A percentile compares a stretch with the other conserved stretches of the same genome.
Evolutionary conservation across 2,329 filamentous ascomycete species (phyloP).

Genomic region (Exophiala dermatitidis): DNA sequence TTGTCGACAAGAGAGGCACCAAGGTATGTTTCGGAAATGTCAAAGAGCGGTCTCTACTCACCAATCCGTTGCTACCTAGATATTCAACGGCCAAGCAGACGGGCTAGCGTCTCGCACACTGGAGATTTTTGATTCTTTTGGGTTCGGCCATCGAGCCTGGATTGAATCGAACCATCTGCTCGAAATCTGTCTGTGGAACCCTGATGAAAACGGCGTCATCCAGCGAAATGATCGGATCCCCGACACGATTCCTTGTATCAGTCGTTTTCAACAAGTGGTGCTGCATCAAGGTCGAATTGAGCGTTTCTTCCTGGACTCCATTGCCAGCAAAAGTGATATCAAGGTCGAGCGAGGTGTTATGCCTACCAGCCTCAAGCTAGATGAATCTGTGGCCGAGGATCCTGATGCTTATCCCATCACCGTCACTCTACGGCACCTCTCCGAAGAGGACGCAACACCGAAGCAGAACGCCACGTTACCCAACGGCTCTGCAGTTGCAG

Average conservation of each 20-base stretch:
- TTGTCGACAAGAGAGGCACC: slow-evolving; percentile 41
- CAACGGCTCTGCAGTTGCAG: slow-evolving; percentile 32
- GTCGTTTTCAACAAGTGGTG: slow-evolving; percentile 58
- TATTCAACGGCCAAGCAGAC: slow-evolving; percentile 42
- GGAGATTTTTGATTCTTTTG: slow-evolving; percentile 68
- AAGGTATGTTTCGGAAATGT: slow-evolving; percentile 27
- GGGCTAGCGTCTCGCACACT: slow-evolving; percentile 59
- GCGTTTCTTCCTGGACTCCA: slow-evolving; percentile 56
- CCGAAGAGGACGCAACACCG: slow-evolving; percentile 52
- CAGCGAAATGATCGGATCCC: slow-evolving; percentile 53
- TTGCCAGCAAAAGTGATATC: slow-evolving; percentile 40
- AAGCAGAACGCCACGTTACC: slow-evolving; percentile 34
- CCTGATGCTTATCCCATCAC: slow-evolving; percentile 53
- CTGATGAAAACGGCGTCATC: slow-evolving; percentile 50
- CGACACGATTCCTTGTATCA: slow-evolving; percentile 56
- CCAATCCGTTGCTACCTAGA: slow-evolving; percentile 3
- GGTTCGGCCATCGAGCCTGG: slow-evolving; percentile 56
- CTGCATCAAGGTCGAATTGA: slow-evolving; percentile 67
- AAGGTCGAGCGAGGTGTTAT: slow-evolving; percentile 55
- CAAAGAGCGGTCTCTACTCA: background rate
- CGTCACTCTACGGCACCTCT: slow-evolving; percentile 51
- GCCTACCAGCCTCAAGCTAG: slow-evolving; percentile 50
- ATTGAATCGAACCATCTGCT: slow-evolving; percentile 62
- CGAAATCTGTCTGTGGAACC: slow-evolving; percentile 58
- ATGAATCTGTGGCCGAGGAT: slow-evolving; percentile 44